Percentiles rank a stretch among this genome's conserved stretches.
These are phyloP conservation scores for Lobosporangium transversale DNA, from an alignment of 192 early-diverging fungal species.

Conservation along the genomic window DNA sequence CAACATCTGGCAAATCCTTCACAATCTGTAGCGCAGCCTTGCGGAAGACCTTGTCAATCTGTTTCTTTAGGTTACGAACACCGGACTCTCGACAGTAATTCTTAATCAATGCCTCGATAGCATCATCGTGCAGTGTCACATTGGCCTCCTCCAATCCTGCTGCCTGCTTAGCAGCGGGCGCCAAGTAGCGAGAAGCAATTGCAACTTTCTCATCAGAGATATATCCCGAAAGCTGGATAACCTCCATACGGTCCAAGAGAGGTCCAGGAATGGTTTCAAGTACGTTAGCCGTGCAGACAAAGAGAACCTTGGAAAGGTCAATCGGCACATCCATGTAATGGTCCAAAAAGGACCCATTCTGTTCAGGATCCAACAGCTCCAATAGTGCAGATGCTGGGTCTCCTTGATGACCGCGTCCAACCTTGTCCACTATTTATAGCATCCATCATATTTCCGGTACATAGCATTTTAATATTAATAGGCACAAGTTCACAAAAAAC, in stretches of 20 bases:
- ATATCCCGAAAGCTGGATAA: constrained; percentile 93
- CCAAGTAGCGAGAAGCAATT: constrained; percentile 94
- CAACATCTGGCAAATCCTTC: constrained; percentile 55
- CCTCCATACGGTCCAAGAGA: constrained; percentile 99
- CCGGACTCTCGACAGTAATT: constrained; percentile 97
- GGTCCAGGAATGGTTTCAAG: constrained; percentile 98
- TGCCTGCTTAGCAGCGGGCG: constrained; percentile 83
- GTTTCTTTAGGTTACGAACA: constrained; percentile 98
- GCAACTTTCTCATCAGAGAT: constrained; percentile 90
- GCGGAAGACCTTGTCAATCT: constrained; percentile 98
- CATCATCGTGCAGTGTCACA: constrained; percentile 75
- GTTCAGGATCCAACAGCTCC: constrained; percentile 97
- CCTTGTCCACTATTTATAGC: constrained; percentile 93
- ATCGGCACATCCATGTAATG: constrained; percentile 99
- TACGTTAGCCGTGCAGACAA: constrained; percentile 98
- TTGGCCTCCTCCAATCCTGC: constrained; percentile 82
- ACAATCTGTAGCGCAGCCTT: constrained; percentile 95
- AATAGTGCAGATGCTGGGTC: constrained; percentile 96
- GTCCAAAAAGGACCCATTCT: constrained; percentile 96
- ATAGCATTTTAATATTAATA: too few species aligned
- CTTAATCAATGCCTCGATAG: constrained; percentile 87
- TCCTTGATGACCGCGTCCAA: constrained; percentile 97
- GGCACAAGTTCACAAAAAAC: too few species aligned
- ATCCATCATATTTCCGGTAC: too few species aligned
- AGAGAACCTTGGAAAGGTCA: constrained; percentile 97